phyloP scores from a whole-genome alignment of 2,329 filamentous ascomycete species.

The Aureobasidium leucospermi region DNA sequence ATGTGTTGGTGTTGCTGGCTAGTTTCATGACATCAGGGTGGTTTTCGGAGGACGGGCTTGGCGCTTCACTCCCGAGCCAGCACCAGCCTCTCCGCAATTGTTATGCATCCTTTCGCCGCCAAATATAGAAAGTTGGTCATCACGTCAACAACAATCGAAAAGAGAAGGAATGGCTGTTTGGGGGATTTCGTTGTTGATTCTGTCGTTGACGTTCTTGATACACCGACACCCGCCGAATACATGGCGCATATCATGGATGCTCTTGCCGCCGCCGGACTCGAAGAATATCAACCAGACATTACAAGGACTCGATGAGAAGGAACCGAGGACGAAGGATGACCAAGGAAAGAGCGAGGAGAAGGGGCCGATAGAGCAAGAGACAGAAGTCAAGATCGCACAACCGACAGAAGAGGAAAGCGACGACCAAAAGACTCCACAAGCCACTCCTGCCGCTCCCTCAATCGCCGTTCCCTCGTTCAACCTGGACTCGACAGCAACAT shows the following conservation, averaged over 20 bases:
- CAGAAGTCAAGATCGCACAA: neutral
- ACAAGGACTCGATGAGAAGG: neutral
- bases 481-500: constrained; percentile 9
- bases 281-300: neutral
- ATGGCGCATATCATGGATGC: constrained; percentile 27
- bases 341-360: neutral
- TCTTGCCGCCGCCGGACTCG: constrained; percentile 11
- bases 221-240: constrained; percentile 33
- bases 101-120: neutral
- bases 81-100: neutral
- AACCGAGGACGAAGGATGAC: neutral
- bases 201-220: constrained; percentile 33
- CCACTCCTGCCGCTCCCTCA: constrained; percentile 14
- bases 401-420: neutral
- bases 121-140: neutral
- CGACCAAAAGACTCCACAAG: constrained; percentile 26
- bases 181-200: constrained; percentile 32
- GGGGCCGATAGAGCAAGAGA: neutral
- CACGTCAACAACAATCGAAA: neutral
- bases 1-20: neutral
- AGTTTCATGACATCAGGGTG: constrained; percentile 9
- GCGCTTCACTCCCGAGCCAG: neutral
- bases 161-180: constrained; percentile 34
- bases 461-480: constrained; percentile 19
- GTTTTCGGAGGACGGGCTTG: constrained; percentile 1